Base-by-base conservation (phyloP, 1,139 yeast species). In the Taphrina sp. region DNA sequence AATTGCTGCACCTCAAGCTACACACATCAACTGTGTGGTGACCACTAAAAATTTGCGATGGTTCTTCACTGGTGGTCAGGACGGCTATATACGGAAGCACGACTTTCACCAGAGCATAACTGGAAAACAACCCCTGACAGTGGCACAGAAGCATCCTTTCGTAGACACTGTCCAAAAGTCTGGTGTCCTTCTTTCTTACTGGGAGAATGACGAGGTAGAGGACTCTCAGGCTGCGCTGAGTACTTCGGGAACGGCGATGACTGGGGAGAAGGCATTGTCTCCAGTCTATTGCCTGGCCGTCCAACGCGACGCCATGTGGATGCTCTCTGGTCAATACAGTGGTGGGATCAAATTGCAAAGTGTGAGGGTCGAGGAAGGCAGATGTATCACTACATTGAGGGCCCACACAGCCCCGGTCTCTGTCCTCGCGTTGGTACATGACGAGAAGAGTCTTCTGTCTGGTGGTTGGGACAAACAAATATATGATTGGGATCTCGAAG, bases 51-150 rank as follows among this genome's bases (percentile, higher is more conserved):
- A 95, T 5, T 83, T 92, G 45, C 83, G 83, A 66, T 90, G 90
- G 85, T 75, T 92, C 56, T 82, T 90, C 64, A 84, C 96, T 1
- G 99, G 99, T 19, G 98, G 98, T 3, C 94, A 87, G 62, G 99
- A 92, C 68, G 99, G 99, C 10, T 87, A 82, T 64, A 85, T 92
- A 39, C 74, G 98, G 52, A 87, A 86, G 66, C 92, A 84, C 70
- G 96, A 94, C 69, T 85, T 92, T 62, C 77, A 83, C 44, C 84
- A 83, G 35, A 85, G 96, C 0, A 79, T 92, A 24, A 90, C 86
- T 64, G 97, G 97, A n/a, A 86, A 85, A 65, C 74, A 85, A 3
- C 94, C 95, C 2, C 72, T 92, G 57, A 92, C 98, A 0, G 86
- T 89, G 64, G 90, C 95, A 1, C 98, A 92, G 68, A 81, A 81